These are phyloP conservation scores for Phlebiopsis gigantea DNA, from an alignment of 768 basidiomycete genomes.

Conservation along the genomic window DNA sequence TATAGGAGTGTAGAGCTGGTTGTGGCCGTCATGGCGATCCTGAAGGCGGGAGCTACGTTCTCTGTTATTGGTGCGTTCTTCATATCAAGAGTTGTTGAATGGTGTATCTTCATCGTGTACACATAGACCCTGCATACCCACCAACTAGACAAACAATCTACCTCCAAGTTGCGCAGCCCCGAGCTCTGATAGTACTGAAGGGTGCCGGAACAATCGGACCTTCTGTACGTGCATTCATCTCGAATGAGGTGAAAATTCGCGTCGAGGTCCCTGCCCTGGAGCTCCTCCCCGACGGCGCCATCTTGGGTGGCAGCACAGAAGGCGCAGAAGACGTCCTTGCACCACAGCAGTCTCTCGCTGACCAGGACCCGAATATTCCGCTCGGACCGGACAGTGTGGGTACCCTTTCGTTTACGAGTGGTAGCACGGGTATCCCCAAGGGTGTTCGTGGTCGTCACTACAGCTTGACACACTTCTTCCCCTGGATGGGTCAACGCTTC, in stretches of 20 bases:
- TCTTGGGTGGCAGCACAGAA: conserved; percentile 55
- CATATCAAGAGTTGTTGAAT: not conserved
- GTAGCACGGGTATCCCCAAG: conserved; percentile 97
- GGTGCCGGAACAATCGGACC: conserved; percentile 82
- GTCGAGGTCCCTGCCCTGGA: conserved; percentile 89
- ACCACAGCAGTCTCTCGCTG: conserved; percentile 45
- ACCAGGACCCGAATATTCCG: conserved; percentile 71
- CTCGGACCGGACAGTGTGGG: conserved; percentile 96
- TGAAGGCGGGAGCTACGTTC: conserved; percentile 95
- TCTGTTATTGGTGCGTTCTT: conserved; percentile 77
- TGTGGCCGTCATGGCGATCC: conserved; percentile 92
- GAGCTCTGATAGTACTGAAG: conserved; percentile 85
- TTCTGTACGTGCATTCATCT: conserved; percentile 79
- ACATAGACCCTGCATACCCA: conserved; percentile 91
- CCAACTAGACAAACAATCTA: conserved; percentile 90
- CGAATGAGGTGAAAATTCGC: conserved; percentile 73
- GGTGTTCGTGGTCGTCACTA: conserved; percentile 96
- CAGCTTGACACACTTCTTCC: conserved; percentile 97
- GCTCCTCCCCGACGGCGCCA: conserved; percentile 55
- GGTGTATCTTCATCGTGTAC: conserved; percentile 1
- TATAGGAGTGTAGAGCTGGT: conserved; percentile 95
- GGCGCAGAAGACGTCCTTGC: conserved; percentile 55
- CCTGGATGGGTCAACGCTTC: conserved; percentile 95
- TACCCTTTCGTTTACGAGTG: conserved; percentile 94
- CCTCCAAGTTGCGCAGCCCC: conserved; percentile 86